Conservation (phyloP, 2,329 filamentous ascomycete species). For the Talaromyces verruculosus region DNA sequence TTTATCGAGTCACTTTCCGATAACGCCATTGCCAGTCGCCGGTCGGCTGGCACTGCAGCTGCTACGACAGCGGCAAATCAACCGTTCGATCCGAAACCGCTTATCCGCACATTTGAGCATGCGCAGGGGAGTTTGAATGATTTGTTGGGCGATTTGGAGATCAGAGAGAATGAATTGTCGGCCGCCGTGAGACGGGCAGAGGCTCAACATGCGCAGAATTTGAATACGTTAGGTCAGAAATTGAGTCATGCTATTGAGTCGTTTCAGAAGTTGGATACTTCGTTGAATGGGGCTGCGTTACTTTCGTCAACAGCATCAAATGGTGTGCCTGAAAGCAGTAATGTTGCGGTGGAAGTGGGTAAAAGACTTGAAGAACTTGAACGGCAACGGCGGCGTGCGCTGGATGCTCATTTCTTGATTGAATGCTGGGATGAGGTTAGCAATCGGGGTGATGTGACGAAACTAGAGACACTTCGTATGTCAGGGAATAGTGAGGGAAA, state of each 20-base stretch:
- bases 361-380: constrained; percentile 92
- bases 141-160: constrained; percentile 74
- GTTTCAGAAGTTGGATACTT: constrained; percentile 86
- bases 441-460: constrained; percentile 80
- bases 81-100: constrained; percentile 89
- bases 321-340: constrained; percentile 44
- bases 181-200: constrained; percentile 90
- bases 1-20: constrained; percentile 94
- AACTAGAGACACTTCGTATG: constrained; percentile 83
- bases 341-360: constrained; percentile 90
- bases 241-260: constrained; percentile 88
- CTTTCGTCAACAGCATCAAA: constrained; percentile 24
- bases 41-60: constrained; percentile 58
- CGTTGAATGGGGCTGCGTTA: constrained; percentile 63
- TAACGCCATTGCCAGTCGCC: constrained; percentile 71
- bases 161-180: constrained; percentile 84
- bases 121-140: constrained; percentile 55
- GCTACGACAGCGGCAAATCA: constrained; percentile 32
- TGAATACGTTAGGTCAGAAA: constrained; percentile 82
- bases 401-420: constrained; percentile 92
- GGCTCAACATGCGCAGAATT: constrained; percentile 84
- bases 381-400: constrained; percentile 80
- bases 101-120: constrained; percentile 91
- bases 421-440: constrained; percentile 96
- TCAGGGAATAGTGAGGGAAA: constrained; percentile 87